A percentile compares a stretch with the other conserved stretches of the same genome.
Evolutionary conservation across 768 basidiomycete species (phyloP).

Genomic region (Paxillus ammoniavirescens): DNA sequence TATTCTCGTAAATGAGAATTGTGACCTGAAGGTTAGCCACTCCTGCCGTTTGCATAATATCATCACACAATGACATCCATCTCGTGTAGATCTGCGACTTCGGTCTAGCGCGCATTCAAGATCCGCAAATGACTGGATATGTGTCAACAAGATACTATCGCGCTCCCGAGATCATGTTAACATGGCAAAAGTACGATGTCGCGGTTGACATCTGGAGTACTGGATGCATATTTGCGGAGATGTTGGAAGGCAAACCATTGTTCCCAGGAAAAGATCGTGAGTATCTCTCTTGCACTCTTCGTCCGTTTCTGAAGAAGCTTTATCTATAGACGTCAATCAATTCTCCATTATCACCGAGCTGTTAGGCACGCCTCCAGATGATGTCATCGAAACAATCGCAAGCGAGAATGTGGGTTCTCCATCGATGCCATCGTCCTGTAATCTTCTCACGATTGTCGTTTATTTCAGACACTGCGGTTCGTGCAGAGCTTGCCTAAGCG

Average conservation of each 20-base stretch:
- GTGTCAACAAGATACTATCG: constrained; percentile 99
- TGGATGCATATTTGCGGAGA: constrained; percentile 99
- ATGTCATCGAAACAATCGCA: constrained; percentile 98
- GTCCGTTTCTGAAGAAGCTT: constrained; percentile 9
- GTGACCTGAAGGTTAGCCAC: constrained; percentile 83
- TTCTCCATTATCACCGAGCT: constrained; percentile 99
- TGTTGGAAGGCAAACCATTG: constrained; percentile 97
- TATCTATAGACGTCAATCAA: constrained; percentile 89
- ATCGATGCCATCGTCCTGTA: not conserved
- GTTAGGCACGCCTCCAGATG: constrained; percentile 97
- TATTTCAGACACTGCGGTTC: constrained; percentile 85
- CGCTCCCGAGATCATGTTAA: constrained; percentile 99
- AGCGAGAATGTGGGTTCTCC: constrained; percentile 82
- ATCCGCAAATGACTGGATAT: constrained; percentile 99
- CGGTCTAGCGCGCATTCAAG: constrained; percentile 96
- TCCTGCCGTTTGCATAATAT: not conserved
- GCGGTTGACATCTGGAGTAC: constrained; percentile 99
- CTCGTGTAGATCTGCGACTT: constrained; percentile 90
- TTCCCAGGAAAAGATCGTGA: constrained; percentile 99
- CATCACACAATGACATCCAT: constrained; percentile 5
- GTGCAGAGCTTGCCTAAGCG: constrained; percentile 98
- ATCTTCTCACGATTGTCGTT: constrained; percentile 12
- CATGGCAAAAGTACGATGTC: constrained; percentile 99
- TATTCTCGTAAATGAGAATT: constrained; percentile 99
- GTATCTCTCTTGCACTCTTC: constrained; percentile 36